A percentile compares a stretch with the other conserved stretches of the same genome.
Evolutionary conservation across 1,284 basidiomycete genomes (phyloP).

Genomic region (Sutorius eximius): DNA sequence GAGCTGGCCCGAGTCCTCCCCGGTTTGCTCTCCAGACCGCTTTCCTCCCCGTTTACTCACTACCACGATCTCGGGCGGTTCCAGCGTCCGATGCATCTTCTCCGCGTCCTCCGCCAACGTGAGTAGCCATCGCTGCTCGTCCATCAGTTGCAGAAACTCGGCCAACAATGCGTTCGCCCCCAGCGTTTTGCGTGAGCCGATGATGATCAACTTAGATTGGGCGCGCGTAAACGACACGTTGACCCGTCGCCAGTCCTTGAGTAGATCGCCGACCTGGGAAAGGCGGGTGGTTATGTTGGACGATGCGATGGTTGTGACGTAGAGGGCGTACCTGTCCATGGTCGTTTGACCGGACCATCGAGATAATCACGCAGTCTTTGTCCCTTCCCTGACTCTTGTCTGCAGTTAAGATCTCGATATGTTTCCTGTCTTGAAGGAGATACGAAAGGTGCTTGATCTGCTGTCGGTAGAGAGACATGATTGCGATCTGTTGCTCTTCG

Average conservation of each 20-base stretch:
- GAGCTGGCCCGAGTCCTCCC: not conserved
- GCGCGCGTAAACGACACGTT: conserved; percentile 98
- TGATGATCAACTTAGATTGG: conserved; percentile 83
- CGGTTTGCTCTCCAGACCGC: conserved; percentile 22
- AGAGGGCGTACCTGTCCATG: conserved; percentile 56
- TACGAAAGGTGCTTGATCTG: conserved; percentile 86
- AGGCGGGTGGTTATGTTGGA: not conserved
- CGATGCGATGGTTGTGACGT: not conserved
- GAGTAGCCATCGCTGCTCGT: conserved; percentile 68
- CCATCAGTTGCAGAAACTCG: conserved; percentile 77
- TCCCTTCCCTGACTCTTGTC: conserved; percentile 96
- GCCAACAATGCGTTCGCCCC: conserved; percentile 57
- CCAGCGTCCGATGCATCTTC: conserved; percentile 43
- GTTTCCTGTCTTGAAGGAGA: conserved; percentile 49
- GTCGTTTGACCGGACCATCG: conserved; percentile 87
- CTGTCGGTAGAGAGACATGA: conserved; percentile 92
- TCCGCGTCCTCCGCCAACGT: conserved; percentile 56
- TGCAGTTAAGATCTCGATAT: conserved; percentile 89
- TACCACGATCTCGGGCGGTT: conserved; percentile 10
- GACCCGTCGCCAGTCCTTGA: conserved; percentile 93
- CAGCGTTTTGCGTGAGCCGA: conserved; percentile 82
- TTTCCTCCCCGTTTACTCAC: conserved; percentile 18
- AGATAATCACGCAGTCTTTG: conserved; percentile 93
- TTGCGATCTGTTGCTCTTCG: conserved; percentile 69
- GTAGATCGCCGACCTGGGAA: conserved; percentile 79